Evolutionary conservation across 768 basidiomycete genomes (phyloP).

Genomic region (Wakefieldia striispora): DNA sequence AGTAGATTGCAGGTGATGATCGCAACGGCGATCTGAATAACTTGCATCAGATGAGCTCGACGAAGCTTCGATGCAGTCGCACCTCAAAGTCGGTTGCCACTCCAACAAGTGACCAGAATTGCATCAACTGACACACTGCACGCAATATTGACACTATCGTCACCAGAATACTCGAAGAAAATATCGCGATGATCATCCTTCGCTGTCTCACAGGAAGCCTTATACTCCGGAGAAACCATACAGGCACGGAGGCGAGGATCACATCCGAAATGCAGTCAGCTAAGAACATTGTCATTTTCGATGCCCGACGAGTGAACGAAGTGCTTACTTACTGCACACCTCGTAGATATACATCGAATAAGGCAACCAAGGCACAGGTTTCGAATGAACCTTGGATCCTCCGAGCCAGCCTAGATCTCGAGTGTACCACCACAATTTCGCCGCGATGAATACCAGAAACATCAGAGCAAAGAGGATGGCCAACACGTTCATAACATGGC

Average conservation of each 20-base stretch:
- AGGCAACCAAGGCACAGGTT: slow-evolving; percentile 1
- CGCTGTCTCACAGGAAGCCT: slow-evolving; percentile 14
- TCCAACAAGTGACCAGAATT: slow-evolving; percentile 3
- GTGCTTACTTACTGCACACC: slow-evolving; percentile 14
- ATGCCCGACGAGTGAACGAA: background rate
- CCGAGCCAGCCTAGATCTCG: slow-evolving; percentile 7
- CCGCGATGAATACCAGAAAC: slow-evolving; percentile 1
- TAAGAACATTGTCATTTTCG: slow-evolving; percentile 3
- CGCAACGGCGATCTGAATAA: slow-evolving; percentile 11
- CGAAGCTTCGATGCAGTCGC: background rate
- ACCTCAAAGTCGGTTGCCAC: slow-evolving; percentile 17
- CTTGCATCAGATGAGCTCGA: background rate
- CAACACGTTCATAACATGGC: slow-evolving; percentile 8
- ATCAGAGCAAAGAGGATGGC: slow-evolving; percentile 9
- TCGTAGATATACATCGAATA: slow-evolving; percentile 4
- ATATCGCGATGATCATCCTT: slow-evolving; percentile 10
- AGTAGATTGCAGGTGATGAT: slow-evolving; percentile 22
- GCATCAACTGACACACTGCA: slow-evolving; percentile 10
- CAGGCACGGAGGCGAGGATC: slow-evolving; percentile 13
- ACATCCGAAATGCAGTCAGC: slow-evolving; percentile 23
- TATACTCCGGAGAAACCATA: slow-evolving; percentile 9
- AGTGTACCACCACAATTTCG: slow-evolving; percentile 13
- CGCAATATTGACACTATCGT: slow-evolving; percentile 13
- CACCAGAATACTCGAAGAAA: slow-evolving; percentile 11
- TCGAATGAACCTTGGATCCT: background rate